Percentiles rank a stretch among this genome's conserved stretches.
Conservation (phyloP, 106 monocot species). For the Dendrobium officinale region DNA sequence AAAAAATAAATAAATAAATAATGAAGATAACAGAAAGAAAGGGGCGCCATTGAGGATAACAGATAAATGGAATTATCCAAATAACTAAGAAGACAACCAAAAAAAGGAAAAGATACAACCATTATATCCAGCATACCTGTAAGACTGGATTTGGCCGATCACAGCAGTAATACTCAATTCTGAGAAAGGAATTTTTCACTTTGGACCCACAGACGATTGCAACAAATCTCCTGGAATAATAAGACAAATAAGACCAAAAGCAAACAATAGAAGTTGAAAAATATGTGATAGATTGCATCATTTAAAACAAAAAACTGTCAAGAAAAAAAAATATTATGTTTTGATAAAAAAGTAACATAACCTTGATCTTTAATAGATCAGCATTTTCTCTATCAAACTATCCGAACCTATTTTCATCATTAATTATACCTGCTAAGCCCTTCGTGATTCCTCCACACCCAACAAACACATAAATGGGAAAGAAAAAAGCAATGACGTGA, state of each 20-base stretch:
- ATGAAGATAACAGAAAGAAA: background rate
- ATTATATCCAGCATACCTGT: conserved; percentile 37
- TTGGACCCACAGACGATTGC: conserved; percentile 48
- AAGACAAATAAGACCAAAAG: conserved; percentile 5
- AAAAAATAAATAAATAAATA: background rate
- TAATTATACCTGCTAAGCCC: background rate
- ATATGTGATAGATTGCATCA: background rate
- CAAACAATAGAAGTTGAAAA: background rate
- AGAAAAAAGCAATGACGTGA: background rate
- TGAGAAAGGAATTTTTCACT: conserved; percentile 48
- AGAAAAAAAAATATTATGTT: background rate
- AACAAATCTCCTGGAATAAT: conserved; percentile 56
- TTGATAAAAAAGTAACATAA: background rate
- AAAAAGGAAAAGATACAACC: background rate
- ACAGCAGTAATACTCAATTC: conserved; percentile 79
- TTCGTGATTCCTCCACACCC: background rate
- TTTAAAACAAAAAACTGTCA: background rate
- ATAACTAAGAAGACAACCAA: background rate
- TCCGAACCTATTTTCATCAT: background rate
- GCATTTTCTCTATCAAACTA: background rate
- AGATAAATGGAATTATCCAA: background rate
- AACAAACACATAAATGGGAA: background rate
- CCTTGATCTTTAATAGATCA: background rate
- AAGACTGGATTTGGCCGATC: conserved; percentile 88
- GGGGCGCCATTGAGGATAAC: background rate